Evolutionary conservation across 805 yeast species (phyloP).

Genomic region (Yarrowia phangngaensis): DNA sequence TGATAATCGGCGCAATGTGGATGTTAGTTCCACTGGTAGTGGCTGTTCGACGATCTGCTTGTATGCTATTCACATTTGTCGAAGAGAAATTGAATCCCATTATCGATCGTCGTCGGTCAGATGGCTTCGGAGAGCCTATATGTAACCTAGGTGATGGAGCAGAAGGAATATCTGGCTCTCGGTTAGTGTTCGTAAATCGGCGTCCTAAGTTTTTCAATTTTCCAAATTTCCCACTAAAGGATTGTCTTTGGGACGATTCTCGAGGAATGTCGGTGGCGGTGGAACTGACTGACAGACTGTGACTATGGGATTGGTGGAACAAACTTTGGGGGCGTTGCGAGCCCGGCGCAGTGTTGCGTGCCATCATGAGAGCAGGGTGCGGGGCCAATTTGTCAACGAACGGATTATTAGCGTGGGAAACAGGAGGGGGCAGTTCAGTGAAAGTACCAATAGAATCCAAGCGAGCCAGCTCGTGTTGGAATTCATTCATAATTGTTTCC

Average conservation of each 20-base stretch:
- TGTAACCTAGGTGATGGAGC: constrained; percentile 6
- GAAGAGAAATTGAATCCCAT: constrained; percentile 14
- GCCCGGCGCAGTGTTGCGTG: constrained; percentile 20
- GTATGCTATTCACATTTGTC: background rate
- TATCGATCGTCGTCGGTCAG: constrained; percentile 18
- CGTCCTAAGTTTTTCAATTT: constrained; percentile 22
- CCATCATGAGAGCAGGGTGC: constrained; percentile 15
- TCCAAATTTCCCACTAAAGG: constrained; percentile 21
- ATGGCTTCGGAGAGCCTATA: background rate
- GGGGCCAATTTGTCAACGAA: constrained; percentile 5
- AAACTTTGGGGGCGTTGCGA: no score
- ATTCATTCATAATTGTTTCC: constrained; percentile 2
- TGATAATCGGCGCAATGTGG: constrained; percentile 13
- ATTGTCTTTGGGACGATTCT: constrained; percentile 12
- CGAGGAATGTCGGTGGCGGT: no score
- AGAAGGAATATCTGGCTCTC: background rate
- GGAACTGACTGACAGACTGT: no score
- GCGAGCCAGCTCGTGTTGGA: constrained; percentile 20
- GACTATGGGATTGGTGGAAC: no score
- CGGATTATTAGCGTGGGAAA: constrained; percentile 37
- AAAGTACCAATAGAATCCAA: constrained; percentile 15
- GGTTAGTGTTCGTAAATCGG: background rate
- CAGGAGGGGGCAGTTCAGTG: constrained; percentile 41
- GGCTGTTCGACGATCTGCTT: background rate
- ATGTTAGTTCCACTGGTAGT: constrained; percentile 1